Base-by-base conservation (phyloP, 2,329 filamentous ascomycete genomes). In the Aspergillus quadrilineatus region DNA sequence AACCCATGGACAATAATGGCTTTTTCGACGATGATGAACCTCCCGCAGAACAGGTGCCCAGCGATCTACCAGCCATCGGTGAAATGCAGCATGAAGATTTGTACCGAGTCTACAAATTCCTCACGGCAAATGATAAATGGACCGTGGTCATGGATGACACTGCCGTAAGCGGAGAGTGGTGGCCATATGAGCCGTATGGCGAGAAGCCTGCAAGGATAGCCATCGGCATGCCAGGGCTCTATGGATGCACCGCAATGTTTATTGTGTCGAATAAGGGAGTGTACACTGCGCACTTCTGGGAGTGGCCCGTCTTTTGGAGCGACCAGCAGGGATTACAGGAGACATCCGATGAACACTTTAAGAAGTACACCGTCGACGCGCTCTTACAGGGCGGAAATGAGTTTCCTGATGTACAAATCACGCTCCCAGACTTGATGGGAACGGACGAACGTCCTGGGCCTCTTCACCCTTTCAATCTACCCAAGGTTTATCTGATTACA, bases 241-340 rank as follows among this genome's bases (percentile, higher is more conserved):
- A 42, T 7, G 45, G 52, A 4, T 55, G 52, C 34, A 55, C 52
- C 9, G 29, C 41, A 14, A 14, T 55, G 9, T 26, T 50, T 3
- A 49, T 55, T 28, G n/a, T 43, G 10, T 15, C 52, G n/a, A 49
- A 17, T 10, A 29, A 34, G 3, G 52, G 52, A 12, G 36, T 34
- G 30, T 55, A 55, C 37, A 26, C 49, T 12, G 30, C 52, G 15
- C 52, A 55, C 29, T 43, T 55, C 3, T 55, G 15, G 14, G 45
- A 55, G n/a, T 17, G 10, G 4, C 36, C 28, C 1, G 26, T 54
- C n/a, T 54, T 54, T 14, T 9, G 9, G 10, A 37, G 12, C 2
- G 7, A 37, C 8, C 10, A 10, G 10, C 34, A 14, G 9, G 9
- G 14, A 37, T 14, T 37, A 5, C 14, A 9, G 14, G 34, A 37